Base-by-base conservation (phyloP, 192 early-diverging fungal genomes). In the Entomortierella chlamydospora region DNA sequence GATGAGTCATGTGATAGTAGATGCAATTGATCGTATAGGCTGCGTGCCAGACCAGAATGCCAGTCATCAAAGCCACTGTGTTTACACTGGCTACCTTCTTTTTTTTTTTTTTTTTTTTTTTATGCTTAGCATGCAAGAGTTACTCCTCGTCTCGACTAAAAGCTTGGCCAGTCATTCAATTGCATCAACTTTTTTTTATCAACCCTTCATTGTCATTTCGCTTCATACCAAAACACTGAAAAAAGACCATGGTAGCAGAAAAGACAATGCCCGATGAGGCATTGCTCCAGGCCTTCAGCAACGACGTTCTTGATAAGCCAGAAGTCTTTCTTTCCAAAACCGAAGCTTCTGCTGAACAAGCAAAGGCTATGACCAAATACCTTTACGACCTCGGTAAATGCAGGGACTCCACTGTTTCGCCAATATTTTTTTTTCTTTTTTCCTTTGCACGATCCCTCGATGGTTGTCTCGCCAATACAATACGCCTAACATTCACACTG, bases 251-350 rank as follows among this genome's bases (percentile, higher is more conserved):
- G 60, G 43, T 43, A 25, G 42, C 60, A 31, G 60, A 33, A 64
- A 64, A 68, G 59, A 45, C 65, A 55, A 79, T 79, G 67, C 74
- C 74, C 23, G 39, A 79, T 56, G 67, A 79, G 50, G 61, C 47
- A 43, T 60, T 79, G 62, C 61, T 79, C 34, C 56, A 79, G 43
- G 29, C 61, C 26, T 79, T 79, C 50, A 54, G 33, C 31, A 57
- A 74, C n/a, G 51, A 81, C 29, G 80, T 86, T 37, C 83, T 88
- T 25, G 76, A 85, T n/a, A 87, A 84, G 58, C 87, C 87, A 9
- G 83, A 89, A 30, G 72, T 84, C 22, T 89, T 89, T 49, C 80
- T 87, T 49, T 63, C 57, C 30, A 57, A 68, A 31, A 69, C 73
- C 56, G 74, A 81, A 59, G 61, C 70, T 26, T 54, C 81, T 0